phyloP scores from a whole-genome alignment of 1,139 yeast species.

The Debaryomycetaceae sp. region DNA sequence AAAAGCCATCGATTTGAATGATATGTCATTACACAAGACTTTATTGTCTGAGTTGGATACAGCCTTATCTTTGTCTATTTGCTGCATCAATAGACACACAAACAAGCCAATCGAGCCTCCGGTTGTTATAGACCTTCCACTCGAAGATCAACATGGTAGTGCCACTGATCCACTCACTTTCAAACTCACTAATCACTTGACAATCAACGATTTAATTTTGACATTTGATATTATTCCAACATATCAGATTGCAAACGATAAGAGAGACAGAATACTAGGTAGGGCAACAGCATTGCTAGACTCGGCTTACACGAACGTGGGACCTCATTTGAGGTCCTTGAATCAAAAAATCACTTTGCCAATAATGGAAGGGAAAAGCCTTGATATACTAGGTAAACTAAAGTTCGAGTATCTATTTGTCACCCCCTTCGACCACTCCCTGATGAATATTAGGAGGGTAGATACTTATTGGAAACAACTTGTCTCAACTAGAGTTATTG shows the following conservation, averaged over 20 bases:
- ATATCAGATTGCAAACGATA: conserved; percentile 44
- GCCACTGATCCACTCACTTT: conserved; percentile 83
- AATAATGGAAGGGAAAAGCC: conserved; percentile 63
- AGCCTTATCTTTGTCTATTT: conserved; percentile 74
- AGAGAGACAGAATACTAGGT: conserved; percentile 58
- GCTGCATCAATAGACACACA: conserved; percentile 45
- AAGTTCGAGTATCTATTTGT: conserved; percentile 74
- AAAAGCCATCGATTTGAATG: conserved; percentile 67
- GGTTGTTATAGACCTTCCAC: conserved; percentile 71
- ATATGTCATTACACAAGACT: conserved; percentile 70
- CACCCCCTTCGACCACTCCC: conserved; percentile 70
- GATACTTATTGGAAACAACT: conserved; percentile 92
- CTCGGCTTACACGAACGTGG: conserved; percentile 65
- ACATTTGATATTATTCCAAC: conserved; percentile 93
- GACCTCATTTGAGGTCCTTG: conserved; percentile 65
- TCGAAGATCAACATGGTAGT: conserved; percentile 73
- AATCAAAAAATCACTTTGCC: conserved; percentile 72
- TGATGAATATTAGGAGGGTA: conserved; percentile 64
- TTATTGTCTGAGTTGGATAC: conserved; percentile 84
- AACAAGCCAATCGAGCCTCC: conserved; percentile 58
- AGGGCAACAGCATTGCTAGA: conserved; percentile 80
- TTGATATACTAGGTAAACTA: conserved; percentile 75
- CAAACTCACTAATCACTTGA: conserved; percentile 49
- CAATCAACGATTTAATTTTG: conserved; percentile 55
- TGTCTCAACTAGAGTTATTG: conserved; percentile 87